Evolutionary conservation across 495 filamentous ascomycete genomes (phyloP), one percentile per base, ranked within the genome.

Genomic region (Penicillium steckii): DNA sequence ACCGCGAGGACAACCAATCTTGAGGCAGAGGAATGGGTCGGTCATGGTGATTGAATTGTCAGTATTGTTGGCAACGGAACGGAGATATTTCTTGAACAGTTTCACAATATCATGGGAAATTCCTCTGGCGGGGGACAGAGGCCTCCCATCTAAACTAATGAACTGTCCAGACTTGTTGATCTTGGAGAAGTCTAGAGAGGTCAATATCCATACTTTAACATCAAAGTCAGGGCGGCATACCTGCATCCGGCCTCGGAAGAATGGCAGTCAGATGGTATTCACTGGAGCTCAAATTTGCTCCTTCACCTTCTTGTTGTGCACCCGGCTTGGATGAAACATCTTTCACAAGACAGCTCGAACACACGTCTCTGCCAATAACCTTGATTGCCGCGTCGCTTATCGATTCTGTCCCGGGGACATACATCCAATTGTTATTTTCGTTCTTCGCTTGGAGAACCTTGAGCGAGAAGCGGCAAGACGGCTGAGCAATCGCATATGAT

Each of bases 81-180:
- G 80, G 13, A 86, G 27, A 53, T 82, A 80, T 0, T 59, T 63
- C 63, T 84, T 89, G 70, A 82, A 90, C 0, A 79, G 51, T 8
- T 74, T 76, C 0, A 80, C 50, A 25, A 96, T 77, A 49, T 87
- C 82, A 55, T 88, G 91, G 12, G 82, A 72, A 5, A 82, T 80
- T 0, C 88, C 88, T 43, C 82, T 74, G 2, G 67, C 62, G 22
- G 80, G 69, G 25, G 86, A 85, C 6, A 97, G 67, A 2, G 91
- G 89, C 35, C 94, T 78, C 4, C 80, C 83, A 64, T 97, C 92
- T 0, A 97, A 75, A 9, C 84, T 92, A 12, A 96, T 50, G 64
- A 85, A 88, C 35, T 85, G 71, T 2, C 88, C 84, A 43, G 75
- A 66, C 53, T 76, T 75, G 46, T 68, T 76, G 44, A 87, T 65